phyloP scores from a whole-genome alignment of 129 eudicot species.

The Tanacetum coccineum region DNA sequence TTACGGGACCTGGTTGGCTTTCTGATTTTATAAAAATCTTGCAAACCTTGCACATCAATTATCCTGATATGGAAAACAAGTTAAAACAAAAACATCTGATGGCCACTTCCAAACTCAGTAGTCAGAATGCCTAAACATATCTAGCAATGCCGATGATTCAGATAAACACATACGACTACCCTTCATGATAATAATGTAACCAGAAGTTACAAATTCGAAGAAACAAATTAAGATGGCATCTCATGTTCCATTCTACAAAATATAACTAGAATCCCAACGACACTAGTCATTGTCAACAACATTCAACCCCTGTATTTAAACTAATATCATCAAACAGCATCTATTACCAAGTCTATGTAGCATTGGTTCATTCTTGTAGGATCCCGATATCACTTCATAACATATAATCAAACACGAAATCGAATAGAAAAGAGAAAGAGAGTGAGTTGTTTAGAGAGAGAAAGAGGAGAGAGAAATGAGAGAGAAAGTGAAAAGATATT shows the following conservation, averaged over 20 bases:
- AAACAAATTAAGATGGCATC: background rate
- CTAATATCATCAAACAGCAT: background rate
- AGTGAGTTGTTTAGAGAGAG: too few species aligned
- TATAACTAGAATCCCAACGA: background rate
- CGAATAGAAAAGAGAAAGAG: too few species aligned
- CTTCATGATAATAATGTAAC: constrained; percentile 2
- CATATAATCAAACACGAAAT: too few species aligned
- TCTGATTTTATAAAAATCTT: too few species aligned
- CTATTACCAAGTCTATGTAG: background rate
- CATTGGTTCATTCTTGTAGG: constrained; percentile 7
- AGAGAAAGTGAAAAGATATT: too few species aligned
- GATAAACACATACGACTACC: background rate
- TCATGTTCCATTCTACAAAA: background rate
- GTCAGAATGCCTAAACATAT: background rate
- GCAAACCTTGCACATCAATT: too few species aligned
- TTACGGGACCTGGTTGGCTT: too few species aligned
- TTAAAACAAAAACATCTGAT: too few species aligned
- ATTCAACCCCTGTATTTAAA: background rate
- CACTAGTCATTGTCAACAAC: constrained; percentile 2
- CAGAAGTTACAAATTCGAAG: background rate
- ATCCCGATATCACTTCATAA: too few species aligned
- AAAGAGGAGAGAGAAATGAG: too few species aligned
- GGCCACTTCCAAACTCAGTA: too few species aligned
- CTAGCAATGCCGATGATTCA: background rate
- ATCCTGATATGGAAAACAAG: too few species aligned